Evolutionary conservation across 495 filamentous ascomycete species (phyloP), one percentile per base, ranked within the genome.

Genomic region (Collariella sp.): DNA sequence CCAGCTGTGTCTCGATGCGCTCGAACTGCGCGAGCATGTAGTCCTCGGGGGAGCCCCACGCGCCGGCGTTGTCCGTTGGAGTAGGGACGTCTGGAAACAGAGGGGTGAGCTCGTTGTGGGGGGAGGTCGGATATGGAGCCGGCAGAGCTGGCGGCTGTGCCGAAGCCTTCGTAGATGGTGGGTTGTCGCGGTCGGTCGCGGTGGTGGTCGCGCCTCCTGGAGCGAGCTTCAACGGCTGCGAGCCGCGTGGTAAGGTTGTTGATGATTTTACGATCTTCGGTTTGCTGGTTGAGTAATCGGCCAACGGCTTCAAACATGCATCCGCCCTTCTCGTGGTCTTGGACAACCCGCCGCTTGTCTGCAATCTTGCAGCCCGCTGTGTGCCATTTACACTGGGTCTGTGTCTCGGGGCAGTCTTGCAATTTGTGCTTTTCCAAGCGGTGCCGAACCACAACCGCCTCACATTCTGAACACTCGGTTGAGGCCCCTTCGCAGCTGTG

Each of bases 1-100:
- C 74, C 34, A 79, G 60, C 49, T 72, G 67, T 45, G 60, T 58
- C 54, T 79, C 73, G 44, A 76, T 63, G n/a, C 69, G 65, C 56
- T 79, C 74, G 38, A 78, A 70, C 23, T 74, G 65, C 16, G 73
- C 71, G n/a, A 77, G 59, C 52, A 77, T 62, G 52, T 65, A 67
- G 40, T 67, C 62, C 34, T 68, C 63, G 11, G 62, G 58, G 9
- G 60, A 62, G 6, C 11, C 54, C 38, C 46, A 52, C 5, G 51
- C 12, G 1, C 19, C 48, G 19, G 18, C 48, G 47, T 55, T 34
- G 26, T 54, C 41, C 2, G 56, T 44, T 1, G 26, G 5, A 31
- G 26, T 9, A 31, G 26, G 9, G 26, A 49, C 46, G 12, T 24
- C 46, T 1, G 59, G 46, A n/a, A 44, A 19, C 1, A 44, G 18